A percentile compares a stretch with the other conserved stretches of the same genome.
Conservation (phyloP, 768 basidiomycete genomes). For the Tulasnella calospora region DNA sequence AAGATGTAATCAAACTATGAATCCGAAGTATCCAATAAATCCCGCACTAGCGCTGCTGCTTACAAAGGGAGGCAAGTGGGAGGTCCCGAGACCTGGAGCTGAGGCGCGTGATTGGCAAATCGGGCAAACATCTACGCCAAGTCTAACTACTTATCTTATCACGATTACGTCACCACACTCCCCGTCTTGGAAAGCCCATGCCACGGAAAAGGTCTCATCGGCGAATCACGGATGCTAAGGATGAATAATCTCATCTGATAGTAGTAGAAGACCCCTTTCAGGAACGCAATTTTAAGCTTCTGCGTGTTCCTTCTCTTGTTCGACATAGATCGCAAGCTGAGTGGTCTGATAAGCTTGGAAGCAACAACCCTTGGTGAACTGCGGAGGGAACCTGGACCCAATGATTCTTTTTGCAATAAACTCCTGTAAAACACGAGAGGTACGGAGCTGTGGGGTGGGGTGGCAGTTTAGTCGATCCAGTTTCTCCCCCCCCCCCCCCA, state of each 20-base stretch:
- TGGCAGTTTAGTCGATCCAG: too few relatives aligned
- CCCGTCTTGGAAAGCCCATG: background rate
- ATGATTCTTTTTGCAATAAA: too few relatives aligned
- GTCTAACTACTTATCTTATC: background rate
- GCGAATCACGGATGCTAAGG: background rate
- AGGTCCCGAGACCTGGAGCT: background rate
- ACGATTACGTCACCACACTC: background rate
- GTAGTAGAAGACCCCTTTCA: background rate
- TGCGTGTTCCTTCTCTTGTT: background rate
- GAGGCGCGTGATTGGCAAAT: background rate
- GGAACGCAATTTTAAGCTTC: background rate
- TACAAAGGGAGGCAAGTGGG: background rate
- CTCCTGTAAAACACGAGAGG: too few relatives aligned
- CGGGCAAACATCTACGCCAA: constrained; percentile 1
- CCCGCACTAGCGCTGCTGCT: background rate
- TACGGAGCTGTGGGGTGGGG: too few relatives aligned
- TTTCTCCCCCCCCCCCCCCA: too few relatives aligned
- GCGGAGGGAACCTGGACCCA: too few relatives aligned
- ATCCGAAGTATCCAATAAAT: background rate
- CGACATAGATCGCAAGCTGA: background rate
- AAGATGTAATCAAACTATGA: background rate
- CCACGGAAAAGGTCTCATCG: background rate
- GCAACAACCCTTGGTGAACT: too few relatives aligned
- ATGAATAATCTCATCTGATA: background rate
- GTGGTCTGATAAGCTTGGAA: background rate